A percentile compares a stretch with the other conserved stretches of the same genome.
Evolutionary conservation across 2,329 filamentous ascomycete genomes (phyloP).

Genomic region (Nigrospora osmanthi): DNA sequence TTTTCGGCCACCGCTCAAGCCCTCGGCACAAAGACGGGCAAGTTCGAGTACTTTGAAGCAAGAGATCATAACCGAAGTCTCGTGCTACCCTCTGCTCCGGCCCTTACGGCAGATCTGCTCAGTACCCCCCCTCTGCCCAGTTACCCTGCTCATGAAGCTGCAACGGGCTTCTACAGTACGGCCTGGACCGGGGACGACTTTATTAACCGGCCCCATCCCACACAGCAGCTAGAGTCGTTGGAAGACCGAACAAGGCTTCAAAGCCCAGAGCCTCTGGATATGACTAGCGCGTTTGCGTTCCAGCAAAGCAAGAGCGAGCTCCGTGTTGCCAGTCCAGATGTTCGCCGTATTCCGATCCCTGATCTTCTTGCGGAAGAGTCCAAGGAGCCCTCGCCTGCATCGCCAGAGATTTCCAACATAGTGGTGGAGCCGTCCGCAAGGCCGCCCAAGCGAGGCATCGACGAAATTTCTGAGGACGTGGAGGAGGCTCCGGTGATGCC

Average conservation of each 20-base stretch:
- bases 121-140: too few species aligned
- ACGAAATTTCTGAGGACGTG: slow-evolving; percentile 11
- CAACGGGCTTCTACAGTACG: too few species aligned
- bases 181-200: slow-evolving; percentile 21
- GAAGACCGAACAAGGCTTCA: slow-evolving; percentile 3
- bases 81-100: too few species aligned
- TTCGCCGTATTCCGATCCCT: slow-evolving; percentile 16
- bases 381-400: slow-evolving; percentile 1
- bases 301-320: slow-evolving; percentile 18
- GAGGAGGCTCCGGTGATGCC: not conserved
- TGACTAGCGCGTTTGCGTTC: slow-evolving; percentile 22
- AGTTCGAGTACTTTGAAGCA: slow-evolving; percentile 29
- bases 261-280: slow-evolving; percentile 16
- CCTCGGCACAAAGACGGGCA: slow-evolving; percentile 27
- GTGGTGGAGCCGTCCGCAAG: not conserved
- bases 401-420: not conserved
- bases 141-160: too few species aligned
- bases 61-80: slow-evolving; percentile 26
- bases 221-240: too few species aligned
- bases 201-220: slow-evolving; percentile 15
- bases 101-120: too few species aligned
- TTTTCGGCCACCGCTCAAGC: slow-evolving; percentile 14
- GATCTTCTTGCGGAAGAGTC: slow-evolving; percentile 18
- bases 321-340: slow-evolving; percentile 4
- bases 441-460: slow-evolving; percentile 16